These are phyloP conservation scores for Aureobasidium uvarum DNA, from an alignment of 2,329 filamentous ascomycete species.

Conservation along the genomic window DNA sequence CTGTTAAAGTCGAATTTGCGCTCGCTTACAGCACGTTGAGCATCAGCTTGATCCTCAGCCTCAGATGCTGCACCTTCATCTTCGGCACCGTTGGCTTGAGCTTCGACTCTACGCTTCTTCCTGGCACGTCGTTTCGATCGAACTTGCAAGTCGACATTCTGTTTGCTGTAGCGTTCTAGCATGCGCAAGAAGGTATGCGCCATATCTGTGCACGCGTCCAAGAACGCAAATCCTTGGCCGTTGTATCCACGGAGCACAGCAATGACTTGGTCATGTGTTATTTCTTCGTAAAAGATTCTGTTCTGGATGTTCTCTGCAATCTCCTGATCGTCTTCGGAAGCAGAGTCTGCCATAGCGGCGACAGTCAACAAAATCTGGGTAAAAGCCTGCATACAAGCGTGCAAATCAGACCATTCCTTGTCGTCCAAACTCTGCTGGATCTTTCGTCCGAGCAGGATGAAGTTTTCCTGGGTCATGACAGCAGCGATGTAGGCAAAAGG, in stretches of 20 bases:
- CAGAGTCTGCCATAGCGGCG: conserved; percentile 84
- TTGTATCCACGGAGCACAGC: conserved; percentile 83
- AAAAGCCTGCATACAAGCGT: conserved; percentile 88
- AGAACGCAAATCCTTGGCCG: conserved; percentile 87
- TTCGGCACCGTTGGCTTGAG: conserved; percentile 38
- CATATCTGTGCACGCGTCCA: conserved; percentile 88
- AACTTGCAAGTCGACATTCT: conserved; percentile 91
- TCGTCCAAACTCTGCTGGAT: conserved; percentile 77
- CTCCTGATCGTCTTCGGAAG: conserved; percentile 89
- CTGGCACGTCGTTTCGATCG: conserved; percentile 73
- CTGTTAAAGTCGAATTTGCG: conserved; percentile 91
- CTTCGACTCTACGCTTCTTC: conserved; percentile 63
- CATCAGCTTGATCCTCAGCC: conserved; percentile 68
- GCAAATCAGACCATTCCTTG: conserved; percentile 84
- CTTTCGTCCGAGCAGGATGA: conserved; percentile 78
- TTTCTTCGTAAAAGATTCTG: conserved; percentile 97
- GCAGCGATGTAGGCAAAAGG: conserved; percentile 84
- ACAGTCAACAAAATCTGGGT: conserved; percentile 86
- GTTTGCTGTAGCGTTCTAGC: conserved; percentile 88
- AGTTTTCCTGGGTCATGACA: conserved; percentile 92
- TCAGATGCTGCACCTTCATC: conserved; percentile 57
- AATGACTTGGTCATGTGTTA: conserved; percentile 84
- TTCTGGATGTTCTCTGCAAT: conserved; percentile 97
- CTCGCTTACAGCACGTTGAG: conserved; percentile 70
- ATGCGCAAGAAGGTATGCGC: conserved; percentile 89